Conservation (phyloP, 2,329 filamentous ascomycete genomes). For the Apiospora rasikravindrae region DNA sequence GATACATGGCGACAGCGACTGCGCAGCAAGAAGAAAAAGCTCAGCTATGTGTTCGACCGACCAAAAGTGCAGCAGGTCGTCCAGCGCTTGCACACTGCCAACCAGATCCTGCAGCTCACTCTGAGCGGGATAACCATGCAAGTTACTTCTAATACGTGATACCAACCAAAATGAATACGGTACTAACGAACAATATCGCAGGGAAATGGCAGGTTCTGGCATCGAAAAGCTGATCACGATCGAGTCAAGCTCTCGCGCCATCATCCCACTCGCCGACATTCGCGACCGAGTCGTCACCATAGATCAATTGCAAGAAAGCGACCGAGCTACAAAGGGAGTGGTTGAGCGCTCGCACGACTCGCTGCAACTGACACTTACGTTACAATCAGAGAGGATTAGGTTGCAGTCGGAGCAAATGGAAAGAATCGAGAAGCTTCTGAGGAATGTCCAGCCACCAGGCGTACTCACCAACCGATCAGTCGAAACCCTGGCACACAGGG, state of each 20-base stretch:
- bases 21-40: conserved; percentile 16
- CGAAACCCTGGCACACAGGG: not conserved
- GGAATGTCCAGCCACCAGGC: not conserved
- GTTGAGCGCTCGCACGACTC: conserved; percentile 7
- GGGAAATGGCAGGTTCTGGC: conserved; percentile 1
- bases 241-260: not conserved
- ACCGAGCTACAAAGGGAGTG: not conserved
- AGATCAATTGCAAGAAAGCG: conserved; percentile 3
- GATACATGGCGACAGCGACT: conserved; percentile 18
- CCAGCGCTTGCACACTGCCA: conserved; percentile 17
- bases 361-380: not conserved
- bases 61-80: conserved; percentile 20
- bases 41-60: conserved; percentile 19
- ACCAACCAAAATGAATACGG: too few relatives aligned
- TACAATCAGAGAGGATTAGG: not conserved
- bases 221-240: conserved; percentile 9
- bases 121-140: conserved; percentile 18
- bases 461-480: not conserved
- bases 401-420: not conserved
- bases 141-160: not conserved
- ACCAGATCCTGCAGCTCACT: conserved; percentile 16
- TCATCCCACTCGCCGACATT: not conserved
- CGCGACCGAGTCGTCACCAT: not conserved
- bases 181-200: not conserved
- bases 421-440: not conserved